These are phyloP conservation scores for Fusarium dlaminii DNA, from an alignment of 2,329 filamentous ascomycete species.

Conservation along the genomic window DNA sequence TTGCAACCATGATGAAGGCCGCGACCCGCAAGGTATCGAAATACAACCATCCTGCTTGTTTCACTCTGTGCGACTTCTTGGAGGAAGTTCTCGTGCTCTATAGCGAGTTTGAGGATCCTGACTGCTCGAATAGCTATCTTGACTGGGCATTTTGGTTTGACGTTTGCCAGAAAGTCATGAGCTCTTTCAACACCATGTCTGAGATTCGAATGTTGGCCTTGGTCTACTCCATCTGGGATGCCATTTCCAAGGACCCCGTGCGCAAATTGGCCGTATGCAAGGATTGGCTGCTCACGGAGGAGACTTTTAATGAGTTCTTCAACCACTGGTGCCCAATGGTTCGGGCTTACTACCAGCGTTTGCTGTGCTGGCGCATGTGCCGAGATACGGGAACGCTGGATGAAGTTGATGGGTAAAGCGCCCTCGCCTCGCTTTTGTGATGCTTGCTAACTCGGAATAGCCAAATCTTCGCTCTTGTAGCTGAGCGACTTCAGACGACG, in stretches of 20 bases:
- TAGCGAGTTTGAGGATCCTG: slow-evolving; percentile 56
- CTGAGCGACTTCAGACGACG: slow-evolving; percentile 72
- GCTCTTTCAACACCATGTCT: slow-evolving; percentile 88
- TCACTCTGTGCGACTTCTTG: slow-evolving; percentile 89
- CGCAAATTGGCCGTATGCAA: slow-evolving; percentile 77
- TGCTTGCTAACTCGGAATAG: slow-evolving; percentile 53
- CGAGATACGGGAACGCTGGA: slow-evolving; percentile 75
- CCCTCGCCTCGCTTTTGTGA: background rate
- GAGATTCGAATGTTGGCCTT: slow-evolving; percentile 87
- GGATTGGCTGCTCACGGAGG: slow-evolving; percentile 78
- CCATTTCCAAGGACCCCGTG: slow-evolving; percentile 69
- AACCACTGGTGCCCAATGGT: slow-evolving; percentile 98
- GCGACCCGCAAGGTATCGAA: slow-evolving; percentile 79
- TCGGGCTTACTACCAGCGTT: slow-evolving; percentile 88
- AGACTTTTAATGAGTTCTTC: slow-evolving; percentile 83
- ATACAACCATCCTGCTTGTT: slow-evolving; percentile 85
- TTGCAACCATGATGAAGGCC: slow-evolving; percentile 77
- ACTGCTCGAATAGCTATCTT: slow-evolving; percentile 58
- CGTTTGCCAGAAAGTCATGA: slow-evolving; percentile 80
- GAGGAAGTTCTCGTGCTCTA: slow-evolving; percentile 80
- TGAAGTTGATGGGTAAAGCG: slow-evolving; percentile 71
- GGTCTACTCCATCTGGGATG: slow-evolving; percentile 82
- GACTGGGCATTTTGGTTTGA: slow-evolving; percentile 89
- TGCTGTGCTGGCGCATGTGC: slow-evolving; percentile 89
- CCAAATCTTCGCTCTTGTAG: slow-evolving; percentile 74